These are phyloP conservation scores for Oryza brachyantha DNA, from an alignment of 176 grass and related monocot genomes.

Conservation along the genomic window DNA sequence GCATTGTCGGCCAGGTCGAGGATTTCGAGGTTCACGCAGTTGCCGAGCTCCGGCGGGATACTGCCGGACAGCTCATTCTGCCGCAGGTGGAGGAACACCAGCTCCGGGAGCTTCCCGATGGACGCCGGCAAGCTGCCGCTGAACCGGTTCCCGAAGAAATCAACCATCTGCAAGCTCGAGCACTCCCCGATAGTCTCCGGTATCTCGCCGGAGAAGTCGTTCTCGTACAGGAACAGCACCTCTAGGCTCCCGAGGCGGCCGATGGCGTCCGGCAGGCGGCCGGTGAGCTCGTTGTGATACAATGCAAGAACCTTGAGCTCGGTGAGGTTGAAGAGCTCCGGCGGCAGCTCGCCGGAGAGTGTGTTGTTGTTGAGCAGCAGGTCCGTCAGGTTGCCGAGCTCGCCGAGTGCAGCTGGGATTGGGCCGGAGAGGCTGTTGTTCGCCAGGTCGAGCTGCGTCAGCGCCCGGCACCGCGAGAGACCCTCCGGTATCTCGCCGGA, in stretches of 20 bases:
- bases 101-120: slow-evolving; percentile 60
- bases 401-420: slow-evolving; percentile 56
- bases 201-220: slow-evolving; percentile 69
- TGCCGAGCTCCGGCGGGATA: slow-evolving; percentile 67
- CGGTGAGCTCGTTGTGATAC: slow-evolving; percentile 69
- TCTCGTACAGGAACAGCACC: slow-evolving; percentile 80
- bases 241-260: slow-evolving; percentile 55
- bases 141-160: slow-evolving; percentile 85
- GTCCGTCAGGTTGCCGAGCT: slow-evolving; percentile 67
- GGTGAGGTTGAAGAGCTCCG: slow-evolving; percentile 61
- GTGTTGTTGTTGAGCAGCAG: slow-evolving; percentile 89
- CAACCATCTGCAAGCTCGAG: slow-evolving; percentile 66
- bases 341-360: slow-evolving; percentile 59
- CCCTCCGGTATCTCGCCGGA: slow-evolving; percentile 65
- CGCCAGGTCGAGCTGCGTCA: slow-evolving; percentile 82
- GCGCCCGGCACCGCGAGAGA: slow-evolving; percentile 48
- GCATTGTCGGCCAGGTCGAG: slow-evolving; percentile 86
- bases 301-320: slow-evolving; percentile 56
- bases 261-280: slow-evolving; percentile 55
- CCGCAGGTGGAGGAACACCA: slow-evolving; percentile 66
- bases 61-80: slow-evolving; percentile 75
- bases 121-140: slow-evolving; percentile 67
- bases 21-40: slow-evolving; percentile 51
- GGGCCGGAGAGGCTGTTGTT: slow-evolving; percentile 75
- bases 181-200: slow-evolving; percentile 78